Percentiles rank a stretch among this genome's conserved stretches.
Evolutionary conservation across 768 basidiomycete genomes (phyloP).

Genomic region (Lactarius deliciosus): DNA sequence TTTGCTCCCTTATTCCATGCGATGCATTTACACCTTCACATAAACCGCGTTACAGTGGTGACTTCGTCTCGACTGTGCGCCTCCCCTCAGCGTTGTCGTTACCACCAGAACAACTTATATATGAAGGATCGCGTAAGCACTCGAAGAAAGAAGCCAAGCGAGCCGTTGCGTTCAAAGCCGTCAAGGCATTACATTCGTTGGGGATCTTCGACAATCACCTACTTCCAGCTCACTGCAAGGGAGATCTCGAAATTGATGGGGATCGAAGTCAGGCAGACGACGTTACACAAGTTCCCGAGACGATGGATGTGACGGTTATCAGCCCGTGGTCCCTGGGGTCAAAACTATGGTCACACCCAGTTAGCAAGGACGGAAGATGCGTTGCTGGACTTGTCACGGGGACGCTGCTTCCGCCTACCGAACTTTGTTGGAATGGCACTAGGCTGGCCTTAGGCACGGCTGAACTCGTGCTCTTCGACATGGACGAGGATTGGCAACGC

Average conservation of each 20-base stretch:
- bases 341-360: conserved; percentile 61
- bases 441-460: conserved; percentile 41
- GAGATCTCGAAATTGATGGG: conserved; percentile 51
- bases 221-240: conserved; percentile 60
- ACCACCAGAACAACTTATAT: conserved; percentile 51
- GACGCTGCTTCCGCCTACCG: conserved; percentile 49
- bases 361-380: conserved; percentile 50
- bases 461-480: conserved; percentile 41
- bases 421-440: conserved; percentile 41
- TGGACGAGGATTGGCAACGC: conserved; percentile 49
- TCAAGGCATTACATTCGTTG: conserved; percentile 63
- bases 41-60: conserved; percentile 60
- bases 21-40: conserved; percentile 65
- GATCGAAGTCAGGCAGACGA: conserved; percentile 49
- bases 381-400: conserved; percentile 69
- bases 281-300: conserved; percentile 47
- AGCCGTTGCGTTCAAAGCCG: conserved; percentile 77
- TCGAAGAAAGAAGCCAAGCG: conserved; percentile 84
- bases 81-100: conserved; percentile 71
- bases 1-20: conserved; percentile 75
- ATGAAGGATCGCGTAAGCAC: conserved; percentile 55
- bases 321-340: conserved; percentile 66
- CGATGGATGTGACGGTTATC: conserved; percentile 58
- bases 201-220: conserved; percentile 82
- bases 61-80: conserved; percentile 55